phyloP scores from a whole-genome alignment of 1,284 basidiomycete species.

The Fereydounia khargensis region DNA sequence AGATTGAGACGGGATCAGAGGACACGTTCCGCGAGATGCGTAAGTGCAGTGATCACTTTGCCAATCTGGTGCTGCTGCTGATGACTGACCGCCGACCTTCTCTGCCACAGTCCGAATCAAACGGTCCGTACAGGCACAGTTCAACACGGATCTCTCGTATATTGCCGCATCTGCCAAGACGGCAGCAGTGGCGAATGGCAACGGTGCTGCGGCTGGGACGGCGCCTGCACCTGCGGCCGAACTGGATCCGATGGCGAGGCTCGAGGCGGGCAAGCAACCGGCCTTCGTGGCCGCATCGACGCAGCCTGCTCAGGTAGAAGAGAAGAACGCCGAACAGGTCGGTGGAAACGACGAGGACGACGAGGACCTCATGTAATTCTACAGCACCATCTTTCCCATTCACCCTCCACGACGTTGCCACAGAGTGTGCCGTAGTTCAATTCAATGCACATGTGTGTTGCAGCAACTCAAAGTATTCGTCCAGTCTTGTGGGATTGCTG shows the following conservation, averaged over 20 bases:
- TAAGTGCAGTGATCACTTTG: too few species aligned
- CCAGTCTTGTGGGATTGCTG: too few species aligned
- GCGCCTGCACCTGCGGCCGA: constrained; percentile 59
- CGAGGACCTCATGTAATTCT: constrained; percentile 51
- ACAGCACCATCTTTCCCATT: too few species aligned
- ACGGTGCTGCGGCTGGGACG: constrained; percentile 49
- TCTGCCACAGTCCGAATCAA: constrained; percentile 75
- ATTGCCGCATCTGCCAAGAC: constrained; percentile 53
- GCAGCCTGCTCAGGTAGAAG: constrained; percentile 59
- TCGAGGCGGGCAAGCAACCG: constrained; percentile 47
- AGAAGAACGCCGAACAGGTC: constrained; percentile 34
- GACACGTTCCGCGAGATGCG: constrained; percentile 97
- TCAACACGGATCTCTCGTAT: constrained; percentile 81
- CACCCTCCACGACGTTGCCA: too few species aligned
- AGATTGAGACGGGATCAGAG: constrained; percentile 93
- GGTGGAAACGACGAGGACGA: constrained; percentile 51
- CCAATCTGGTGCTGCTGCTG: neutral
- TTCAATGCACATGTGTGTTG: too few species aligned
- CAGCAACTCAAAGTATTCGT: too few species aligned
- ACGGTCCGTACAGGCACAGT: constrained; percentile 94
- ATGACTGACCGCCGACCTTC: too few species aligned
- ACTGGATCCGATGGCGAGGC: constrained; percentile 64
- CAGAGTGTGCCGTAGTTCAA: too few species aligned
- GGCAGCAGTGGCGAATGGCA: constrained; percentile 41
- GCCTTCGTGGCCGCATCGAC: constrained; percentile 53